Evolutionary conservation across 768 basidiomycete species (phyloP), one percentile per base, ranked within the genome.

Genomic region (Polyporus arcularius): DNA sequence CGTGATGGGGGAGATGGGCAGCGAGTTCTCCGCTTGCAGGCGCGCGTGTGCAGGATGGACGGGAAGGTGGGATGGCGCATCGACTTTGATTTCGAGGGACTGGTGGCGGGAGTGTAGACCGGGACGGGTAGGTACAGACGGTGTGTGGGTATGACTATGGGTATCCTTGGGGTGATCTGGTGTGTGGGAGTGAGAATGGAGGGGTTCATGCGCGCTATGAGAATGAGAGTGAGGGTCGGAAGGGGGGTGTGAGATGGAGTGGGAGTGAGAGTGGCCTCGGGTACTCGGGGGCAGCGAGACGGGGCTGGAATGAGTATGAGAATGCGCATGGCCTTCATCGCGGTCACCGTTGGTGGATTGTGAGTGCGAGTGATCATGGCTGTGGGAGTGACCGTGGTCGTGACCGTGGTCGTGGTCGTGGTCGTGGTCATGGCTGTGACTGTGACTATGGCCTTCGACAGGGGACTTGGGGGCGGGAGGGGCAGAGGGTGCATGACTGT

Each of bases 1-100:
- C 1, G 89, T 90, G 26, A 89, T 73, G 0, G 88, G 89, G 0
- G 86, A 85, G 50, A 72, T 69, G 18, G 57, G 51, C 28, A 52
- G 39, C n/a, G 58, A 39, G 46, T 46, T 57, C 16, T 56, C 53
- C 26, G 52, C 47, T 38, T 48, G 60, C 61, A 64, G 57, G 21
- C 65, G 72, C 49, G 68, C 64, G 38, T 63, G 53, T 71, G 58
- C 68, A 67, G 65, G 69, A 57, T 60, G 65, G 65, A 57, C 49
- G 59, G 51, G 67, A 26, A 46, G 67, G 48, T 40, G 52, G 35
- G 61, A 42, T 14, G 57, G 52, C 55, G 70, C 50, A 62, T 64
- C 64, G 61, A 65, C 31, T 70, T 31, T 65, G 62, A 59, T 63
- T 43, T 63, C 57, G 15, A 63, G 62, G n/a, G 62, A 63, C 39